phyloP scores from a whole-genome alignment of 23 red algal genomes.

The Gracilaria caudata region DNA sequence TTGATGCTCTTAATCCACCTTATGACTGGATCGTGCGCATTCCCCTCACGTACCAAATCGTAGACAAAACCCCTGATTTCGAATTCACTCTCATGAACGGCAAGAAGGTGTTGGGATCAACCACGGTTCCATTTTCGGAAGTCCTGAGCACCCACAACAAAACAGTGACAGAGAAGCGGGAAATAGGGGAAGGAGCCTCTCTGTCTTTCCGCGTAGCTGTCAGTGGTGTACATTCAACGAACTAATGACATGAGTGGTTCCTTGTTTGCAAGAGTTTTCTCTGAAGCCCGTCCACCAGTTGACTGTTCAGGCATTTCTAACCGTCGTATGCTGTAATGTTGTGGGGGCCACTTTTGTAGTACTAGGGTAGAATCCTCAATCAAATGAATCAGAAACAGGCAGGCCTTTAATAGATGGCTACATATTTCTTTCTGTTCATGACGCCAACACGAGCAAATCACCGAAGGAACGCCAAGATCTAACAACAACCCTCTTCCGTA shows the following conservation, averaged over 20 bases:
- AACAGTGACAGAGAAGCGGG: neutral
- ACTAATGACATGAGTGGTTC: neutral
- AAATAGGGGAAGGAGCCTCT: conserved; percentile 30
- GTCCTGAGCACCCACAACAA: conserved; percentile 4
- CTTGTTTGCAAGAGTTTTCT: neutral
- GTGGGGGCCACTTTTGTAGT: too few species aligned
- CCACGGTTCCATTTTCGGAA: conserved; percentile 8
- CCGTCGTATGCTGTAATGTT: too few species aligned
- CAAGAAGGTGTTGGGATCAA: conserved; percentile 25
- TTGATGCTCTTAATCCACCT: conserved; percentile 46
- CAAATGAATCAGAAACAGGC: too few species aligned
- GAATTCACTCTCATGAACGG: conserved; percentile 51
- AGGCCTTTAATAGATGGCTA: too few species aligned
- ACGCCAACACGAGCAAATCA: too few species aligned
- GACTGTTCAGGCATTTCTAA: neutral
- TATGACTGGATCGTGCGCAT: conserved; percentile 55
- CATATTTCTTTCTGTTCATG: too few species aligned
- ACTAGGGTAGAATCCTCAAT: too few species aligned
- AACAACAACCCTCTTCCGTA: too few species aligned
- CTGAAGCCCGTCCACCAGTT: neutral
- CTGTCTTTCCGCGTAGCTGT: conserved; percentile 3
- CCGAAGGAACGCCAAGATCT: too few species aligned
- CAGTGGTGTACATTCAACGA: conserved; percentile 1
- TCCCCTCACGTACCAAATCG: conserved; percentile 26
- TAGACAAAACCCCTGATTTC: conserved; percentile 3